These are phyloP conservation scores for Kluyveromyces marxianus DNA, from an alignment of 1,139 yeast species.

Conservation along the genomic window DNA sequence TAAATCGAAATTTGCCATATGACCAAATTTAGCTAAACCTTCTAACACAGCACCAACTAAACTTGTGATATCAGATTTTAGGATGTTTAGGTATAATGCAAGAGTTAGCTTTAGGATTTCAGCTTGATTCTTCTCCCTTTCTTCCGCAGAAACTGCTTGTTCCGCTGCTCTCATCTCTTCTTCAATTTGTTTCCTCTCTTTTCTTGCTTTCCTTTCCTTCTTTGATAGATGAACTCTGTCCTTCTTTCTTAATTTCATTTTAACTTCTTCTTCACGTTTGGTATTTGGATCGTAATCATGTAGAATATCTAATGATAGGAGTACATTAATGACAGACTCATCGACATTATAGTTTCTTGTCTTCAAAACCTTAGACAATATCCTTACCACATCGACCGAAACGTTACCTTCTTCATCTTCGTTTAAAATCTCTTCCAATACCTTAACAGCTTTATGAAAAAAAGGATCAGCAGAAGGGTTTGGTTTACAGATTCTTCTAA, in stretches of 20 bases:
- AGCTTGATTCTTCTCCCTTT: constrained; percentile 78
- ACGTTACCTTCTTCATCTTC: constrained; percentile 71
- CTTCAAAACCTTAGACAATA: constrained; percentile 61
- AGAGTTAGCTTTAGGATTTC: constrained; percentile 70
- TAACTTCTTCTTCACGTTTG: constrained; percentile 37
- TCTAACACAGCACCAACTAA: constrained; percentile 84
- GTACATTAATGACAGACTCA: constrained; percentile 69
- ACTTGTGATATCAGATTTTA: constrained; percentile 55
- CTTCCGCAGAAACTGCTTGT: constrained; percentile 77
- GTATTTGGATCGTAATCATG: constrained; percentile 74
- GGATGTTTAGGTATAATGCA: constrained; percentile 66
- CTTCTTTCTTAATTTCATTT: constrained; percentile 60
- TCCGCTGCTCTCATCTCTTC: constrained; percentile 86
- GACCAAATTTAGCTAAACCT: constrained; percentile 85
- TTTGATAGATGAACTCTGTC: constrained; percentile 85
- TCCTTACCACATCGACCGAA: constrained; percentile 62
- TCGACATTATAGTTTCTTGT: constrained; percentile 75
- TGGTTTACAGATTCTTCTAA: constrained; percentile 57
- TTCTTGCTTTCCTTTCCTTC: constrained; percentile 77
- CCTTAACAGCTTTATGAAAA: constrained; percentile 54
- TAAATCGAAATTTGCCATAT: constrained; percentile 84
- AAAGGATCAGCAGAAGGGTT: constrained; percentile 39
- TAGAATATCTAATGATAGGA: constrained; percentile 65
- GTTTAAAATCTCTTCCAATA: constrained; percentile 63
- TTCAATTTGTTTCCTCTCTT: constrained; percentile 80